Base-by-base conservation (phyloP, 164 flowering plant genomes). In the Santalum album region DNA sequence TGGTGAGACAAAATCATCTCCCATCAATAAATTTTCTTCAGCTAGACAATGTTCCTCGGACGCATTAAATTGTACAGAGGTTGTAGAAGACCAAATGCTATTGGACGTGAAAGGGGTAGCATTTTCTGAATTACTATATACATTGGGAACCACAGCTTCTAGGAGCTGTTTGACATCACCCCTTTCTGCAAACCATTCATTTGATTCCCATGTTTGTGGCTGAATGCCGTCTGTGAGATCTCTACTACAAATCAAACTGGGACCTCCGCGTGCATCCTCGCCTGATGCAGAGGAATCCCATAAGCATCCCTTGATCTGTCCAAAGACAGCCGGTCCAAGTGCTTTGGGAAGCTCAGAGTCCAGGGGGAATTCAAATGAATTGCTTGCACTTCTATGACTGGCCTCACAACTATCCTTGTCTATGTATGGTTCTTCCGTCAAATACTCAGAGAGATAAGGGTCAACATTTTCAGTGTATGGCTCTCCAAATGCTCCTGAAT, bases 331-430 rank as follows among this genome's bases (percentile, higher is more conserved):
- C 23, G 81, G 58, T 49, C 67, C 82, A 51, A 77, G 79, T 54
- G 72, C 85, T 67, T 77, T 67, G 52, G 74, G 73, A 23, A 77
- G 71, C 51, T 82, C 90, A 53, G 67, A 73, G 10, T 67, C 76
- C 18, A 27, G 21, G 15, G 86, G 74, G 52, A 79, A 76, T 25
- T 62, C 72, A 26, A 70, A 61, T 54, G 62, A 42, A 52, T 46
- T 61, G 54, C 32, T 42, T 5, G 3, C 19, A 47, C 25, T 61
- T 29, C 19, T 49, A 36, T 34, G 32, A 53, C 39, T 51, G 14
- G 36, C 46, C 53, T 60, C 66, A 56, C 50, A 21, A 54, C n/a
- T 35, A 59, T 56, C 34, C 45, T 59, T 29, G 18, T 51, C 52
- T 19, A 27, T 54, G 42, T 26, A 54, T 45, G 60, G 48, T 27